Percentiles rank a stretch among this genome's conserved stretches.
Conservation (phyloP, 768 basidiomycete species). For the Amanita exitialis region DNA sequence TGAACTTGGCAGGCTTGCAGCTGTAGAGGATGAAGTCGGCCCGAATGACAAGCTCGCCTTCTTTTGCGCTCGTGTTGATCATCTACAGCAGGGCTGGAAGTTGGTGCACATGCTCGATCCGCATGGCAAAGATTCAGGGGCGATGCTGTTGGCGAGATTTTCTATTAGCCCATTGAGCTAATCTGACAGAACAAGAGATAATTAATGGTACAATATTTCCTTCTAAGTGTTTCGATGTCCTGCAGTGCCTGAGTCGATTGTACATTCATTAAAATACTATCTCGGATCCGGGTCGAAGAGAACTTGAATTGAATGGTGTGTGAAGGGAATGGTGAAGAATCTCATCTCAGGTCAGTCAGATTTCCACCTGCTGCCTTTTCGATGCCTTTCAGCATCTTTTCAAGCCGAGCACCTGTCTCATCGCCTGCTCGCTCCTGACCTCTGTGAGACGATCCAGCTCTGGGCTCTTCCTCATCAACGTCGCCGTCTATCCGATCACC, state of each 20-base stretch:
- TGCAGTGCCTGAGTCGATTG: not conserved
- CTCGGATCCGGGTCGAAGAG: not conserved
- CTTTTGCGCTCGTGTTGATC: slow-evolving; percentile 42
- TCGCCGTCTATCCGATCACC: slow-evolving; percentile 21
- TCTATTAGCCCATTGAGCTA: not conserved
- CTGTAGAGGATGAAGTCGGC: slow-evolving; percentile 32
- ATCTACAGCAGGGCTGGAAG: slow-evolving; percentile 37
- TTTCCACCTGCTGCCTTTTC: slow-evolving; percentile 57
- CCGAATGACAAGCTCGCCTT: slow-evolving; percentile 35
- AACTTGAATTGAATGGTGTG: not conserved
- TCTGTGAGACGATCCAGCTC: slow-evolving; percentile 14
- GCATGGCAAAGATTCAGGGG: slow-evolving; percentile 39
- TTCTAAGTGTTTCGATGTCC: not conserved
- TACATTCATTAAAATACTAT: not conserved
- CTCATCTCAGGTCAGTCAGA: slow-evolving; percentile 29
- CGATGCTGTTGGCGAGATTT: slow-evolving; percentile 23
- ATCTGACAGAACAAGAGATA: not conserved
- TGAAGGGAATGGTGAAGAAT: not conserved
- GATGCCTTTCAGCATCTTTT: slow-evolving; percentile 43
- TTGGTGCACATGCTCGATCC: slow-evolving; percentile 39
- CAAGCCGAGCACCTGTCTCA: slow-evolving; percentile 26
- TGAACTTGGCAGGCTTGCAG: slow-evolving; percentile 17
- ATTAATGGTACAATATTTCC: not conserved
- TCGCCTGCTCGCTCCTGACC: slow-evolving; percentile 11
- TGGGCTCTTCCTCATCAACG: slow-evolving; percentile 26